A percentile compares a stretch with the other conserved stretches of the same genome.
These are phyloP conservation scores for Pythium coloratum DNA, from an alignment of 352 stramenopile species.

Conservation along the genomic window DNA sequence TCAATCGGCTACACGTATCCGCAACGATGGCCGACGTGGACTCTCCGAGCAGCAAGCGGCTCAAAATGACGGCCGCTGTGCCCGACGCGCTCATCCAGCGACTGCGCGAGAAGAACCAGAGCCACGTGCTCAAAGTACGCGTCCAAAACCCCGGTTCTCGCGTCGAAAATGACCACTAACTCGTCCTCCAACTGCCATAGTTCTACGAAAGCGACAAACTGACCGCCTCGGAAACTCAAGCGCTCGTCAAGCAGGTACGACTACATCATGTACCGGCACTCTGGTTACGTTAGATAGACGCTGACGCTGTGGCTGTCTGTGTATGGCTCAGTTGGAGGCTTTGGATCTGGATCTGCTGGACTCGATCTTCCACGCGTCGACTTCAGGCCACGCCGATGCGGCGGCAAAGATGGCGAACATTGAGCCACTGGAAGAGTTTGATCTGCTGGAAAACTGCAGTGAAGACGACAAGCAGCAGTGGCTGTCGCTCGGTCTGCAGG, in stretches of 20 bases:
- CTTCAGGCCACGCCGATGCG: slow-evolving; percentile 11
- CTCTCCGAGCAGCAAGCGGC: slow-evolving; percentile 22
- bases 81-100: slow-evolving; percentile 24
- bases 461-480: slow-evolving; percentile 47
- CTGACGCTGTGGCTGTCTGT: neutral
- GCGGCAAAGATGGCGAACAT: slow-evolving; percentile 30
- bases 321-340: slow-evolving; percentile 45
- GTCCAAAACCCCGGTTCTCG: neutral
- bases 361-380: slow-evolving; percentile 60
- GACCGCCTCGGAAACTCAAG: slow-evolving; percentile 34
- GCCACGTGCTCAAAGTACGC: slow-evolving; percentile 68
- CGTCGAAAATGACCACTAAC: neutral
- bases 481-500: slow-evolving; percentile 60
- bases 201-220: slow-evolving; percentile 70
- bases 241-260: slow-evolving; percentile 49
- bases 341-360: slow-evolving; percentile 68
- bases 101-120: slow-evolving; percentile 45
- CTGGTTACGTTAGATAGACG: neutral
- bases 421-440: slow-evolving; percentile 67
- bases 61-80: slow-evolving; percentile 27
- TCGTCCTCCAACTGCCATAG: slow-evolving; percentile 23
- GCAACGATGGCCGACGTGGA: neutral
- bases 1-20: neutral
- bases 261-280: neutral
- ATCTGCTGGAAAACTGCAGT: slow-evolving; percentile 53